Conservation (phyloP, 179 eudicot genomes). For the Beta corolliflora region DNA sequence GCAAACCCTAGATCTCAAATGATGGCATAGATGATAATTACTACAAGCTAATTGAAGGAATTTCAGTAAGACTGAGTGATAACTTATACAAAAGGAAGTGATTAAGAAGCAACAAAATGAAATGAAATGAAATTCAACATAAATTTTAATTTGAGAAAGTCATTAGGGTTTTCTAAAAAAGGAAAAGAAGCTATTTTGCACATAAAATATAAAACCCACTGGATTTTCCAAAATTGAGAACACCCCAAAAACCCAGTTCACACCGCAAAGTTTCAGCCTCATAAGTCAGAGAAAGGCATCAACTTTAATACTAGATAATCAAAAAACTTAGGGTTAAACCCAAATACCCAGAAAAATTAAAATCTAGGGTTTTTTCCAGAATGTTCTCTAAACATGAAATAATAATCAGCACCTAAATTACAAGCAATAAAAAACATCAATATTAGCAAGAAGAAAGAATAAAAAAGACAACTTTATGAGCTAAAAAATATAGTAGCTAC, state of each 20-base stretch:
- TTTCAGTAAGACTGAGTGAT: neutral
- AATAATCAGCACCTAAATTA: constrained; percentile 15
- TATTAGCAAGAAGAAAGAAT: neutral
- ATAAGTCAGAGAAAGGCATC: constrained; percentile 15
- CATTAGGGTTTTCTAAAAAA: constrained; percentile 45
- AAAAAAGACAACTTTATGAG: neutral
- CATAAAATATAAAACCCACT: constrained; percentile 45
- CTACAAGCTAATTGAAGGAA: neutral
- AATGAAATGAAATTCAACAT: constrained; percentile 8
- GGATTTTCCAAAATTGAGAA: constrained; percentile 24
- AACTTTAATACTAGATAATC: constrained; percentile 24
- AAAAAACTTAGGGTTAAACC: constrained; percentile 22
- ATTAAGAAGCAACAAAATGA: neutral
- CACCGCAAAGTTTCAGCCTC: constrained; percentile 4
- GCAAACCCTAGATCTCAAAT: constrained; percentile 36
- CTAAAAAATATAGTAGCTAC: constrained; percentile 9
- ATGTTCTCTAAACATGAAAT: constrained; percentile 11
- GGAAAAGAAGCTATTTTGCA: constrained; percentile 29
- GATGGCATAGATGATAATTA: constrained; percentile 12
- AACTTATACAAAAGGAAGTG: neutral
- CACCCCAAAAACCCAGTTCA: constrained; percentile 34
- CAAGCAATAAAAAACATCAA: neutral
- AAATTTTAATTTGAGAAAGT: constrained; percentile 11
- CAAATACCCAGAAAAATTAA: constrained; percentile 27
- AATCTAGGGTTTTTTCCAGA: constrained; percentile 31